Evolutionary conservation across 495 filamentous ascomycete species (phyloP).

Genomic region (Penicillium paxilli): DNA sequence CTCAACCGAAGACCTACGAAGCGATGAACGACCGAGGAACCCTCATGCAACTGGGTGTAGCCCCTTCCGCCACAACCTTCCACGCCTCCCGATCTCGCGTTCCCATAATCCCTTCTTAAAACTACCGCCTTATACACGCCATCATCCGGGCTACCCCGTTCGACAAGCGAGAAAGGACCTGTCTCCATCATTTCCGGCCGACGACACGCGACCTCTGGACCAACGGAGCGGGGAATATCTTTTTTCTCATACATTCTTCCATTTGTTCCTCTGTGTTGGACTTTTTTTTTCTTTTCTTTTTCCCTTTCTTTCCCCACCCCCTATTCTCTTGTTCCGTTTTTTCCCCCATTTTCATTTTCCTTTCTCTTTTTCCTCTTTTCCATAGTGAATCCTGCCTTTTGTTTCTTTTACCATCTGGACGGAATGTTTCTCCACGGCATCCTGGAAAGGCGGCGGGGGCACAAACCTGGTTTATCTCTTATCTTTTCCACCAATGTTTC

Average conservation of each 20-base stretch:
- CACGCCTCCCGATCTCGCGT: constrained; percentile 12
- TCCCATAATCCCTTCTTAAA: constrained; percentile 10
- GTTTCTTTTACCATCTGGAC: constrained; percentile 34
- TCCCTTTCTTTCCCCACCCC: constrained; percentile 5
- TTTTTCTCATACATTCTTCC: constrained; percentile 15
- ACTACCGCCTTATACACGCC: constrained; percentile 6
- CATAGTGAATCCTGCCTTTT: constrained; percentile 15
- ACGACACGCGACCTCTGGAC: constrained; percentile 20
- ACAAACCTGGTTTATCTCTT: constrained; percentile 33
- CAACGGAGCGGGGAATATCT: constrained; percentile 23
- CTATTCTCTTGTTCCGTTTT: constrained; percentile 11
- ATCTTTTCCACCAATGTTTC: constrained; percentile 24
- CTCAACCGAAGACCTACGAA: constrained; percentile 25
- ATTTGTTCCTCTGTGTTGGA: neutral
- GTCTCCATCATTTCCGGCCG: constrained; percentile 19
- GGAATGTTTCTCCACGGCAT: constrained; percentile 30
- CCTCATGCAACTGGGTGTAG: constrained; percentile 21
- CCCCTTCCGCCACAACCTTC: constrained; percentile 7
- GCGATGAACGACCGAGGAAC: constrained; percentile 33
- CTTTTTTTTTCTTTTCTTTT: constrained; percentile 18
- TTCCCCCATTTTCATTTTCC: constrained; percentile 9
- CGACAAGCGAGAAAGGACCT: constrained; percentile 22
- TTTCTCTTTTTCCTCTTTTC: constrained; percentile 15
- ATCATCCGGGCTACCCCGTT: constrained; percentile 15
- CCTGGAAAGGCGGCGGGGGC: constrained; percentile 33